Evolutionary conservation across 2,329 filamentous ascomycete species (phyloP).

Genomic region (Alternaria rosae): DNA sequence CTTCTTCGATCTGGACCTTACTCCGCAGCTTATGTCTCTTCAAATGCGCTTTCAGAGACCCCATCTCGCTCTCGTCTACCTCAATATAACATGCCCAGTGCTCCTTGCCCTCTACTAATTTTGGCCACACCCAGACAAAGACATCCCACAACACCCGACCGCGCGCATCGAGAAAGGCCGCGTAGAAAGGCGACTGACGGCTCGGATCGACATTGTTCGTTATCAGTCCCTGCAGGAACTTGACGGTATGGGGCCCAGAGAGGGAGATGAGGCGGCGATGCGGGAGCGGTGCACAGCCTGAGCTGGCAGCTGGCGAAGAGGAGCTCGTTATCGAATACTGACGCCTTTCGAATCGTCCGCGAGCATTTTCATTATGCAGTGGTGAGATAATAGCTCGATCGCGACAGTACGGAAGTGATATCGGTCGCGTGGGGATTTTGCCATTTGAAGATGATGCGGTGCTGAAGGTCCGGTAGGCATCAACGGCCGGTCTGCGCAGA

Average conservation of each 20-base stretch:
- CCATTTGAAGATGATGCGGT: slow-evolving; percentile 17
- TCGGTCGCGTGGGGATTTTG: slow-evolving; percentile 1
- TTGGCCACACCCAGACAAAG: slow-evolving; percentile 72
- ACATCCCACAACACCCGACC: slow-evolving; percentile 88
- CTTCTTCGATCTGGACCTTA: slow-evolving; percentile 71
- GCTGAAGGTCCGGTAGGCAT: slow-evolving; percentile 9
- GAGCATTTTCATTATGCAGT: background rate
- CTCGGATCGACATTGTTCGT: slow-evolving; percentile 72
- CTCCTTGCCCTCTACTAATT: slow-evolving; percentile 28
- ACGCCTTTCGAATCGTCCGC: background rate
- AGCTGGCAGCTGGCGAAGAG: slow-evolving; percentile 30
- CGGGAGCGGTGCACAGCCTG: slow-evolving; percentile 64
- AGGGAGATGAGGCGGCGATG: slow-evolving; percentile 82
- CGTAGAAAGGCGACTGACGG: slow-evolving; percentile 62
- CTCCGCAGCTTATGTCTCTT: slow-evolving; percentile 85
- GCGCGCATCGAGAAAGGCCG: slow-evolving; percentile 81
- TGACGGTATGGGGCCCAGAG: slow-evolving; percentile 77
- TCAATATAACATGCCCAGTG: slow-evolving; percentile 77
- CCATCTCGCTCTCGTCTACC: slow-evolving; percentile 73
- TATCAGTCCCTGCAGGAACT: slow-evolving; percentile 87
- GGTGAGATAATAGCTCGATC: background rate
- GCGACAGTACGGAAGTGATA: slow-evolving; percentile 36
- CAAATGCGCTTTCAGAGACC: slow-evolving; percentile 72
- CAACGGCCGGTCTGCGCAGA: slow-evolving; percentile 7
- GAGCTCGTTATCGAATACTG: background rate